Conservation (phyloP, 352 stramenopile genomes). For the Pythium folliculosum region DNA sequence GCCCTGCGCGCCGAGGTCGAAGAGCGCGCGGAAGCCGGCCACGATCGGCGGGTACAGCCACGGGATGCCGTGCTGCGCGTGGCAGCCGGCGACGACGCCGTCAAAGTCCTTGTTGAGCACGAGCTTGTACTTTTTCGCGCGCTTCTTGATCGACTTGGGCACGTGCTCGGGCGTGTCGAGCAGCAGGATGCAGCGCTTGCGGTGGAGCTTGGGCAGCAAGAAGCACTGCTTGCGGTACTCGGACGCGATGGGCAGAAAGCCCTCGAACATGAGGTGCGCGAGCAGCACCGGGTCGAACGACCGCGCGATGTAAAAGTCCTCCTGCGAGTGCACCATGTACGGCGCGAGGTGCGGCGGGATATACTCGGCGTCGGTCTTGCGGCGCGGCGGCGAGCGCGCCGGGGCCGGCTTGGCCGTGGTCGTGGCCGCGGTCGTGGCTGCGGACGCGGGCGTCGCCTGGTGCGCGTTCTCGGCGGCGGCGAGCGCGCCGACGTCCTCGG, state of each 20-base stretch:
- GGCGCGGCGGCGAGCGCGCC: background rate
- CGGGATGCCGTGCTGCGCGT: slow-evolving; percentile 90
- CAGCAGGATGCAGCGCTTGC: slow-evolving; percentile 87
- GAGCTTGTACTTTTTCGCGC: slow-evolving; percentile 84
- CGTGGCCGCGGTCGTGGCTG: background rate
- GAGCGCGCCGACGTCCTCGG: slow-evolving; percentile 25
- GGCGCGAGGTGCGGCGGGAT: slow-evolving; percentile 82
- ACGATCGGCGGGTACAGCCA: slow-evolving; percentile 94
- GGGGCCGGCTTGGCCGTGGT: background rate
- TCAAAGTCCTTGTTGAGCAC: slow-evolving; percentile 91
- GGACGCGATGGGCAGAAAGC: slow-evolving; percentile 94
- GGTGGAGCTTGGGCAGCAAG: slow-evolving; percentile 89
- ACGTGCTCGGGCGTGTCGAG: slow-evolving; percentile 71
- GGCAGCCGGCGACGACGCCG: slow-evolving; percentile 87
- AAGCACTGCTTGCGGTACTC: slow-evolving; percentile 67
- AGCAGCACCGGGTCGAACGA: slow-evolving; percentile 90
- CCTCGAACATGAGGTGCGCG: slow-evolving; percentile 91
- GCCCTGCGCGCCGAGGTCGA: slow-evolving; percentile 53
- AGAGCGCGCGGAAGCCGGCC: slow-evolving; percentile 72
- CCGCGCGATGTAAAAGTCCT: slow-evolving; percentile 92
- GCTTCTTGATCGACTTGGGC: slow-evolving; percentile 90
- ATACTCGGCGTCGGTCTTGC: slow-evolving; percentile 68
- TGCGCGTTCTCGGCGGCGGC: slow-evolving; percentile 27
- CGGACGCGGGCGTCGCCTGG: slow-evolving; percentile 6
- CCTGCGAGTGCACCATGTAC: slow-evolving; percentile 90